phyloP scores from a whole-genome alignment of 768 basidiomycete species.

The Collybia sp. region DNA sequence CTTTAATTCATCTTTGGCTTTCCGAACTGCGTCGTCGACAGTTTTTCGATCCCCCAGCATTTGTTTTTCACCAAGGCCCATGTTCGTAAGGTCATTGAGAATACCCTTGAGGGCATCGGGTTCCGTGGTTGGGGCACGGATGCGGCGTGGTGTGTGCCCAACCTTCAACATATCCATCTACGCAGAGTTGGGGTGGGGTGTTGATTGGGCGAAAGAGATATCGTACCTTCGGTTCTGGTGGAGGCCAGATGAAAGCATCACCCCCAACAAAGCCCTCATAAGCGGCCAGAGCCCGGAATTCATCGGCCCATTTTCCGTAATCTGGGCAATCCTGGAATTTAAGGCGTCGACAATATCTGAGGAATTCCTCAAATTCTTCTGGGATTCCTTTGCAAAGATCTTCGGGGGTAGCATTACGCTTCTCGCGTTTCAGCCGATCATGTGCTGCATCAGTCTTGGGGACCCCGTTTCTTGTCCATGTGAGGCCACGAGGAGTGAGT shows the following conservation, averaged over 20 bases:
- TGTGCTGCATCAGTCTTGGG: constrained; percentile 67
- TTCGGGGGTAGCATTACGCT: constrained; percentile 55
- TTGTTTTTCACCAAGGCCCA: constrained; percentile 48
- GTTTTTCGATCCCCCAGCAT: constrained; percentile 50
- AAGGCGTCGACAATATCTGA: constrained; percentile 66
- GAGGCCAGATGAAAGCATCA: constrained; percentile 72
- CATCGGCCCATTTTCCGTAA: constrained; percentile 60
- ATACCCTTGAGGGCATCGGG: constrained; percentile 48
- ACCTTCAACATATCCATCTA: constrained; percentile 10
- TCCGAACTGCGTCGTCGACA: constrained; percentile 31
- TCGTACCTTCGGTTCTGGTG: constrained; percentile 33
- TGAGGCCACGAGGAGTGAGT: constrained; percentile 67
- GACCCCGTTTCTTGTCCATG: constrained; percentile 80
- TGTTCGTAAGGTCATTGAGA: constrained; percentile 53
- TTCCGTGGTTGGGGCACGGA: constrained; percentile 28
- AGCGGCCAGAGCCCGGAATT: constrained; percentile 57
- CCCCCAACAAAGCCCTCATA: constrained; percentile 53
- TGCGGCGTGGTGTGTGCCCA: constrained; percentile 26
- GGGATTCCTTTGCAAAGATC: constrained; percentile 68
- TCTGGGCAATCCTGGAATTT: constrained; percentile 67
- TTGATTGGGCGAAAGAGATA: constrained; percentile 6
- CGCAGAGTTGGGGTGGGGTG: constrained; percentile 11
- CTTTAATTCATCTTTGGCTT: constrained; percentile 24
- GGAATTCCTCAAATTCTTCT: constrained; percentile 69
- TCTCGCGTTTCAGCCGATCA: constrained; percentile 58